phyloP scores from a whole-genome alignment of 345 rosid genomes.

The Boechera divaricarpa region DNA sequence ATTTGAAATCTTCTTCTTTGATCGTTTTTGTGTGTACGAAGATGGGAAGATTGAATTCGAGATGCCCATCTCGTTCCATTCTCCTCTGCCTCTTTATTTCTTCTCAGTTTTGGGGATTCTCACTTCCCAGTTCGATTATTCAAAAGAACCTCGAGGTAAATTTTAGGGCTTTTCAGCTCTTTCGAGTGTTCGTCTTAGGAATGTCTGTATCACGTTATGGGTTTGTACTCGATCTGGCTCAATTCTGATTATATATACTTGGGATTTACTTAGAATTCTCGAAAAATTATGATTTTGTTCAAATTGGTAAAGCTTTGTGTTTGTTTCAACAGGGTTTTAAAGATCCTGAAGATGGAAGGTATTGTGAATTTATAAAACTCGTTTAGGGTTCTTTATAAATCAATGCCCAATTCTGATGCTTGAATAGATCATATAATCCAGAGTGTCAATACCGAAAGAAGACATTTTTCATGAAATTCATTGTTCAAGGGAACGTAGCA shows the following conservation, averaged over 20 bases:
- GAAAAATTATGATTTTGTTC: not conserved
- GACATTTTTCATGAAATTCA: slow-evolving; percentile 51
- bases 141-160: slow-evolving; percentile 9
- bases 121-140: slow-evolving; percentile 4
- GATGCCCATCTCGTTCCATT: slow-evolving; percentile 2
- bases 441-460: not conserved
- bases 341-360: slow-evolving; percentile 22
- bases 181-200: not conserved
- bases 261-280: not conserved
- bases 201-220: not conserved
- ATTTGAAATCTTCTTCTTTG: not conserved
- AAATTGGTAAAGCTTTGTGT: not conserved
- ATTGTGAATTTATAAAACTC: slow-evolving; percentile 12
- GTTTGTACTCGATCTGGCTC: not conserved
- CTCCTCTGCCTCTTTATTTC: slow-evolving; percentile 19
- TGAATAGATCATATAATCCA: slow-evolving; percentile 8
- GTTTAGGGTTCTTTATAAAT: not conserved
- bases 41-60: not conserved
- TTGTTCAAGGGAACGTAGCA: slow-evolving; percentile 78
- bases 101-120: slow-evolving; percentile 26
- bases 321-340: slow-evolving; percentile 4
- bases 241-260: not conserved
- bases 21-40: not conserved
- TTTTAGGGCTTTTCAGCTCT: not conserved
- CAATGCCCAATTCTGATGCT: slow-evolving; percentile 8